Evolutionary conservation across 73 alveolate species (phyloP).

Genomic region (Paramecium primaurelia): DNA sequence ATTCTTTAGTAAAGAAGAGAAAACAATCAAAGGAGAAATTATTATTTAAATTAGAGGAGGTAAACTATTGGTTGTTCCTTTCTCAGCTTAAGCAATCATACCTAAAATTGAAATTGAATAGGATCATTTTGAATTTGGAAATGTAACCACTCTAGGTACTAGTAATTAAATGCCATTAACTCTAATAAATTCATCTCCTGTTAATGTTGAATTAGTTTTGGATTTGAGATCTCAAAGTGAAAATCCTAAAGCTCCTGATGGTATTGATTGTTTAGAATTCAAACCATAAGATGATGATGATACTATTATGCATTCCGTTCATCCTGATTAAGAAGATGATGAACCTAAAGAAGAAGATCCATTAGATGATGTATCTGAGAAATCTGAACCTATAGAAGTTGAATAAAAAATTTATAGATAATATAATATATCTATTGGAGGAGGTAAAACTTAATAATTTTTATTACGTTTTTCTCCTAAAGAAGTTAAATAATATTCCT

Average conservation of each 20-base stretch:
- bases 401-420: constrained; percentile 29
- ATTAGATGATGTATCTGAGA: constrained; percentile 45
- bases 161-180: constrained; percentile 87
- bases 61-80: constrained; percentile 77
- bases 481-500: constrained; percentile 47
- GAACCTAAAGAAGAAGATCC: constrained; percentile 56
- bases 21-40: constrained; percentile 84
- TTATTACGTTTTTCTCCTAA: constrained; percentile 38
- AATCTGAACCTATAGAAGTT: constrained; percentile 37
- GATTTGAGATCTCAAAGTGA: constrained; percentile 55
- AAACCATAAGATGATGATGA: constrained; percentile 60
- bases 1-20: constrained; percentile 84
- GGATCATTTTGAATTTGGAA: constrained; percentile 94
- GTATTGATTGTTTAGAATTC: constrained; percentile 48
- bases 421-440: constrained; percentile 39
- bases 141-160: constrained; percentile 80
- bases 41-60: constrained; percentile 96
- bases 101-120: constrained; percentile 93
- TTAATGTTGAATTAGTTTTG: constrained; percentile 76
- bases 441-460: neutral
- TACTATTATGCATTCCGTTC: constrained; percentile 56
- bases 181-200: constrained; percentile 76
- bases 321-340: constrained; percentile 57
- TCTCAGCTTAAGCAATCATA: constrained; percentile 85
- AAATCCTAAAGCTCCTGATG: constrained; percentile 69